Base-by-base conservation (phyloP, 2,329 filamentous ascomycete genomes). In the Cytospora paraplurivora region DNA sequence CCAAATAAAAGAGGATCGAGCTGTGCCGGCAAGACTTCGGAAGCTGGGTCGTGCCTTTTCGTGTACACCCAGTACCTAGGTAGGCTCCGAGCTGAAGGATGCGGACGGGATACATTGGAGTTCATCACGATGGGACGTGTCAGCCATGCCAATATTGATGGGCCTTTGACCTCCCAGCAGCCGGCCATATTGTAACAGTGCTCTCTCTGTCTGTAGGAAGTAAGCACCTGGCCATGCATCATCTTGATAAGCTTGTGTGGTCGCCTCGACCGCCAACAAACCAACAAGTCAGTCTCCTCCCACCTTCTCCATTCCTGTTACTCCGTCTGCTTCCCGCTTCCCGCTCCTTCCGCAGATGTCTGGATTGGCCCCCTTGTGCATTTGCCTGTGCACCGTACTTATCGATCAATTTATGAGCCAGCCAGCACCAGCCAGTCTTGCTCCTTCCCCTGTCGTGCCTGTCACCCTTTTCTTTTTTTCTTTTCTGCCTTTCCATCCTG, bases 241-340 rank as follows among this genome's bases (percentile, higher is more conserved):
- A 19, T 19, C 41, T 7, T 13, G 13, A 15, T 11, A 38, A 38
- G 37, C 17, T 44, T 13, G 15, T 17, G 38, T n/a, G n/a, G 41
- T 47, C 41, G 41, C 41, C 41, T 47, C 41, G 41, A 21, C 44
- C 2, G 44, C 44, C 44, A 47, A 47, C 44, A 47, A 47, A 19
- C n/a, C 19, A 21, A 47, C 3, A 7, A 10, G 15, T 33, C n/a
- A 34, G 19, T 63, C n/a, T 51, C 51, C n/a, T 61, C 35, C 49
- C 21, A 44, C 35, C 55, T 58, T 49, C 35, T 63, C 35, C 34
- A 10, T 47, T 21, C n/a, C n/a, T n/a, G n/a, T 47, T 21, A 21
- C 10, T 47, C 47, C 27, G 34, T 52, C 19, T 27, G 21, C 50
- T n/a, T 21, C 51, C 47, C 32, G 11, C 38, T 52, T 62, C 41